These are phyloP conservation scores for Termitomyces sp. DNA, from an alignment of 768 basidiomycete genomes.

Conservation along the genomic window DNA sequence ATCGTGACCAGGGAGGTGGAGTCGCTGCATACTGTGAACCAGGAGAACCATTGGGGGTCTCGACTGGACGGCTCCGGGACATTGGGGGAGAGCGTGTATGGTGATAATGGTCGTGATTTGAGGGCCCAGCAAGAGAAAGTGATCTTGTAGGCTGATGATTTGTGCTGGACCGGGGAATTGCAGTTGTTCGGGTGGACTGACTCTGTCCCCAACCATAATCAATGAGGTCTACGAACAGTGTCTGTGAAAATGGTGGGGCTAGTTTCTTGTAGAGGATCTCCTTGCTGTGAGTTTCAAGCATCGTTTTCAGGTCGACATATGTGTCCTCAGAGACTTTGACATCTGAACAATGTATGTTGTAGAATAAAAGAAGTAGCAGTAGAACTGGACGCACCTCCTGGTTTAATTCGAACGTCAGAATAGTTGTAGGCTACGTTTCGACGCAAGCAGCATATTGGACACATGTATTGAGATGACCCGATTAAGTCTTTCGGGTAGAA, in stretches of 20 bases:
- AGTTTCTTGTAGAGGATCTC: slow-evolving; percentile 67
- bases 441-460: slow-evolving; percentile 74
- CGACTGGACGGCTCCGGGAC: slow-evolving; percentile 10
- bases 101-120: slow-evolving; percentile 10
- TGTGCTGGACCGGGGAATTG: slow-evolving; percentile 15
- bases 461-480: slow-evolving; percentile 42
- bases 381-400: slow-evolving; percentile 40
- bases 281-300: slow-evolving; percentile 71
- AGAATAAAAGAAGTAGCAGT: slow-evolving; percentile 4
- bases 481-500: slow-evolving; percentile 51
- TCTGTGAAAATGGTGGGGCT: slow-evolving; percentile 55
- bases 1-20: slow-evolving; percentile 43
- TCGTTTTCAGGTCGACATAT: slow-evolving; percentile 68
- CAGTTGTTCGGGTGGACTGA: slow-evolving; percentile 25
- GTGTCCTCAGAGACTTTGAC: slow-evolving; percentile 41
- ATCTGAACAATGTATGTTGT: slow-evolving; percentile 14
- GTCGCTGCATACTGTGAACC: slow-evolving; percentile 19
- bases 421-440: slow-evolving; percentile 67
- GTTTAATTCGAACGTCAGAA: slow-evolving; percentile 71
- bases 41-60: slow-evolving; percentile 10
- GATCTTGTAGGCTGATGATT: slow-evolving; percentile 16
- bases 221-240: slow-evolving; percentile 72
- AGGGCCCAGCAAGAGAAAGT: slow-evolving; percentile 10
- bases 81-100: slow-evolving; percentile 13
- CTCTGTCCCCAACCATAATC: slow-evolving; percentile 51